phyloP scores from a whole-genome alignment of 257 asterid species.

The Nyctanthes arbortristis region DNA sequence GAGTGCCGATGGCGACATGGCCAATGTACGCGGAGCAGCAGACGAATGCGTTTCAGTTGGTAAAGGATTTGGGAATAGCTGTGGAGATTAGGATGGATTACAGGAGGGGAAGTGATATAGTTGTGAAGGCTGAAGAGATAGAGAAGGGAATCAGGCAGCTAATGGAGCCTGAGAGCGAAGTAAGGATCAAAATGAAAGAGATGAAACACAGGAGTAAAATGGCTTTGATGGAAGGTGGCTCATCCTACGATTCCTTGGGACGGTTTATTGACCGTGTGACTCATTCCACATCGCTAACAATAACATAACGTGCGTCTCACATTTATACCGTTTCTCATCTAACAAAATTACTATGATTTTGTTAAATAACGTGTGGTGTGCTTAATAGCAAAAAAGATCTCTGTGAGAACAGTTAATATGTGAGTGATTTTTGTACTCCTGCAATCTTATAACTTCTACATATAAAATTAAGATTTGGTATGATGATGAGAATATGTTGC shows the following conservation, averaged over 20 bases:
- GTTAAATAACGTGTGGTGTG: too few species aligned
- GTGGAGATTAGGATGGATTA: constrained; percentile 30
- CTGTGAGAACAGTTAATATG: too few species aligned
- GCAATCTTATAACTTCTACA: too few species aligned
- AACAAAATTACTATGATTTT: too few species aligned
- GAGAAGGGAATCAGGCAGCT: constrained; percentile 15
- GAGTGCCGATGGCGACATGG: constrained; percentile 28
- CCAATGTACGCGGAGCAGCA: constrained; percentile 30
- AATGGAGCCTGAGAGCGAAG: constrained; percentile 10
- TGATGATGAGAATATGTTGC: too few species aligned
- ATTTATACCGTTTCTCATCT: too few species aligned
- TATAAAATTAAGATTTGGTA: too few species aligned
- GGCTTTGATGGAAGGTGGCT: constrained; percentile 13
- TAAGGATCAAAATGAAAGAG: constrained; percentile 12
- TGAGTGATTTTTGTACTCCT: too few species aligned
- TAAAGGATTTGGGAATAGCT: constrained; percentile 22
- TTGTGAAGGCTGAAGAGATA: constrained; percentile 16
- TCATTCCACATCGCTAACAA: not conserved
- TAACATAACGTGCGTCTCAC: too few species aligned
- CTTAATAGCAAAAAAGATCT: too few species aligned
- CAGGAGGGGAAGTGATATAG: not conserved
- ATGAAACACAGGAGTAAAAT: constrained; percentile 12
- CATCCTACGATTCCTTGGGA: constrained; percentile 13
- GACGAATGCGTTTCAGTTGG: constrained; percentile 26
- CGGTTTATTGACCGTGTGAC: constrained; percentile 14